These are phyloP conservation scores for Xylaria palmicola DNA, from an alignment of 495 filamentous ascomycete genomes.

Conservation along the genomic window DNA sequence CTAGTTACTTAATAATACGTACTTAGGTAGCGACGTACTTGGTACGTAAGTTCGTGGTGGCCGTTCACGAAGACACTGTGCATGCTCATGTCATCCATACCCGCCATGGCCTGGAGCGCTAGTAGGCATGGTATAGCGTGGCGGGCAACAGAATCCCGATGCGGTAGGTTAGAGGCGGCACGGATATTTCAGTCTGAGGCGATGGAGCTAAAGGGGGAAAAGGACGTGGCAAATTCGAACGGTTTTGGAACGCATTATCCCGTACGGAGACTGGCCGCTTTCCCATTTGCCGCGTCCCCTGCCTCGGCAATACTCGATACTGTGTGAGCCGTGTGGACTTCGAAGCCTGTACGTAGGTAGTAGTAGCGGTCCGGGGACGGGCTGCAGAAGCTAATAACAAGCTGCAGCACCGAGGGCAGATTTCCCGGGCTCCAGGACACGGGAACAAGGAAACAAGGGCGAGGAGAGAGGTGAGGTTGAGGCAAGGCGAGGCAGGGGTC, in stretches of 20 bases:
- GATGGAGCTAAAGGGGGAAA: slow-evolving; percentile 17
- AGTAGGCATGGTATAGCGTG: neutral
- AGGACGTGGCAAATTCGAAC: slow-evolving; percentile 29
- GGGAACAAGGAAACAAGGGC: neutral
- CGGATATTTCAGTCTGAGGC: slow-evolving; percentile 30
- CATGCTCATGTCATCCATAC: neutral
- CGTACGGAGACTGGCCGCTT: slow-evolving; percentile 6
- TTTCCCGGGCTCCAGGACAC: slow-evolving; percentile 10
- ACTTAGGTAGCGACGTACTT: too few relatives aligned
- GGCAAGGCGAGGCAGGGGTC: slow-evolving; percentile 16
- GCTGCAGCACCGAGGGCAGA: slow-evolving; percentile 7
- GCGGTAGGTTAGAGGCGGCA: slow-evolving; percentile 28
- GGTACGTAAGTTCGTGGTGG: too few relatives aligned
- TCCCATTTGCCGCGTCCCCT: neutral
- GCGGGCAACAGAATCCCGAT: slow-evolving; percentile 20
- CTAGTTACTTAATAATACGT: too few relatives aligned
- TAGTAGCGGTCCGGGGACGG: neutral
- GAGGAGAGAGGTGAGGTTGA: neutral
- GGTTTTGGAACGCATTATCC: slow-evolving; percentile 26
- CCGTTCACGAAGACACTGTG: too few relatives aligned
- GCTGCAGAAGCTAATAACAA: slow-evolving; percentile 12
- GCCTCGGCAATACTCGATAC: neutral
- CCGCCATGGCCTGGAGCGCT: neutral
- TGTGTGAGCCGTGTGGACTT: neutral
- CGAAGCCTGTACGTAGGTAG: neutral